phyloP scores from a whole-genome alignment of 2,329 filamentous ascomycete species.

The Cladorrhinum sp. region DNA sequence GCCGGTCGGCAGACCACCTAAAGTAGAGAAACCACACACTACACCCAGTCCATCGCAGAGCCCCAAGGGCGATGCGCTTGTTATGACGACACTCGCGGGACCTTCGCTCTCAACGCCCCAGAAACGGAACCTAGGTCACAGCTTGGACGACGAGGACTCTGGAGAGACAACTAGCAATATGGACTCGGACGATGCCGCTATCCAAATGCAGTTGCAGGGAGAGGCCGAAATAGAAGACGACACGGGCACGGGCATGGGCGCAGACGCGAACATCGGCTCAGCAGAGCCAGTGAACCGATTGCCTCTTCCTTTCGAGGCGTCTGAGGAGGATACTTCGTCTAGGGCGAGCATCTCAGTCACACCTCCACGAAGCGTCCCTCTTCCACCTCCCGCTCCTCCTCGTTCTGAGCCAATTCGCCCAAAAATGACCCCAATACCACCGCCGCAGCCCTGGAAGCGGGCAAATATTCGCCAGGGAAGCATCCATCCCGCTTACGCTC shows the following conservation, averaged over 20 bases:
- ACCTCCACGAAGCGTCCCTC: background rate
- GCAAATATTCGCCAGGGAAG: background rate
- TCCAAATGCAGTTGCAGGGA: slow-evolving; percentile 30
- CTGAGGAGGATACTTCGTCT: slow-evolving; percentile 8
- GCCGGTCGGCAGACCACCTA: slow-evolving; percentile 14
- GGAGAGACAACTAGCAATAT: slow-evolving; percentile 9
- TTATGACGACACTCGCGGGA: slow-evolving; percentile 31
- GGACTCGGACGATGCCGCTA: slow-evolving; percentile 30
- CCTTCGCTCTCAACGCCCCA: slow-evolving; percentile 41
- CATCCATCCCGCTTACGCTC: slow-evolving; percentile 16
- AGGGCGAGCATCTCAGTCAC: slow-evolving; percentile 18
- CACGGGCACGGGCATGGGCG: slow-evolving; percentile 7
- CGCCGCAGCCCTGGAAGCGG: background rate
- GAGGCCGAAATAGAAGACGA: slow-evolving; percentile 16
- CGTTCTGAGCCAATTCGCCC: background rate
- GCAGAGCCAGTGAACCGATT: slow-evolving; percentile 16
- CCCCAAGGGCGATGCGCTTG: slow-evolving; percentile 27
- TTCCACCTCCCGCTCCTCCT: background rate
- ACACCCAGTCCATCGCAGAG: slow-evolving; percentile 12
- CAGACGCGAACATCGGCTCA: slow-evolving; percentile 2
- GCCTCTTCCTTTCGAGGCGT: background rate
- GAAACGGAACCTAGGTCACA: slow-evolving; percentile 32
- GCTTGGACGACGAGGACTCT: slow-evolving; percentile 25
- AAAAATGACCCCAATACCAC: background rate
- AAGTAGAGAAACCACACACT: slow-evolving; percentile 10